phyloP scores from a whole-genome alignment of 2,329 filamentous ascomycete genomes.

The Lachnellula subtilissima region DNA sequence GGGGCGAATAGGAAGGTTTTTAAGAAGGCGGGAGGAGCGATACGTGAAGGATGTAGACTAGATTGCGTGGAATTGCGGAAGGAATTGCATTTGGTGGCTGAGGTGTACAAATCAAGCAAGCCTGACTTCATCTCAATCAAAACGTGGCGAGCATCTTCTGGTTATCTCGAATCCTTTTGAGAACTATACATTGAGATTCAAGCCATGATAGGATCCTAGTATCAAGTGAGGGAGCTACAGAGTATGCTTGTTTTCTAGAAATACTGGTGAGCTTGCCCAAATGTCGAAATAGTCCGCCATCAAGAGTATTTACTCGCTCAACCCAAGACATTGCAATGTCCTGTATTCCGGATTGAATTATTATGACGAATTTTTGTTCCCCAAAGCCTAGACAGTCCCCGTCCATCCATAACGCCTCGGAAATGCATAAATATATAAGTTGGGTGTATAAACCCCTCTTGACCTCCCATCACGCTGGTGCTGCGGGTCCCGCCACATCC shows the following conservation, averaged over 20 bases:
- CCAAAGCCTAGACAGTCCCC: neutral
- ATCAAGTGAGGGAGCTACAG: too few relatives aligned
- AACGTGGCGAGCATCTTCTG: constrained; percentile 1
- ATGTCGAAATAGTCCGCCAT: too few relatives aligned
- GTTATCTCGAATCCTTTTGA: too few relatives aligned
- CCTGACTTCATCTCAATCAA: constrained; percentile 21
- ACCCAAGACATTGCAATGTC: neutral
- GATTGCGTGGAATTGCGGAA: neutral
- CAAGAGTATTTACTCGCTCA: neutral
- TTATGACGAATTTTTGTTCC: neutral
- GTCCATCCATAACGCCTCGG: constrained; percentile 15
- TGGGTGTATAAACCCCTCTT: neutral
- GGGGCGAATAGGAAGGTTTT: constrained; percentile 27
- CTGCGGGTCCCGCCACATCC: constrained; percentile 82
- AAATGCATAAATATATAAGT: constrained; percentile 8
- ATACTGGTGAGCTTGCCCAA: too few relatives aligned
- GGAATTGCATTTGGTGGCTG: constrained; percentile 1
- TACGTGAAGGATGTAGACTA: neutral
- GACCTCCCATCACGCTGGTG: constrained; percentile 53
- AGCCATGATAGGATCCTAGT: too few relatives aligned
- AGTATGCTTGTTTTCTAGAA: too few relatives aligned
- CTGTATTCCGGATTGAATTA: neutral
- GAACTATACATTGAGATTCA: too few relatives aligned
- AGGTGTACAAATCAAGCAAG: constrained; percentile 22
- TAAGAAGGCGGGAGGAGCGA: constrained; percentile 11